Evolutionary conservation across 2,329 filamentous ascomycete genomes (phyloP).

Genomic region (Claviceps paspali): DNA sequence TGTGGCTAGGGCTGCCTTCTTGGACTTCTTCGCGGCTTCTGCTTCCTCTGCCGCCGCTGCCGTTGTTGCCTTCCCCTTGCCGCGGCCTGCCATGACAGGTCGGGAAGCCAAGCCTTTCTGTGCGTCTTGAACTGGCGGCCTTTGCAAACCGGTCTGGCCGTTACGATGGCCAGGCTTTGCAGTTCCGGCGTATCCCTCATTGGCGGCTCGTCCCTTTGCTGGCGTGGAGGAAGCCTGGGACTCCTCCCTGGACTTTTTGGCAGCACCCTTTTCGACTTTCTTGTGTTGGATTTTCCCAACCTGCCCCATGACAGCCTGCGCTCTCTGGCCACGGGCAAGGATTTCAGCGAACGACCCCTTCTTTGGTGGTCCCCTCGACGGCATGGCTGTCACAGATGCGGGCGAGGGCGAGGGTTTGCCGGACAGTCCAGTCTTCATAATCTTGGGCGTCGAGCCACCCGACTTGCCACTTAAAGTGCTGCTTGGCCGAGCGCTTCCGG

Average conservation of each 20-base stretch:
- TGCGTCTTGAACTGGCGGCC: constrained; percentile 1
- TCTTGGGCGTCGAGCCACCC: constrained; percentile 12
- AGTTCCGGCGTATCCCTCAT: constrained; percentile 18
- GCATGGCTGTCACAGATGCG: constrained; percentile 18
- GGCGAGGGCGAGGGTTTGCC: constrained; percentile 13
- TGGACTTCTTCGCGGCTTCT: constrained; percentile 39
- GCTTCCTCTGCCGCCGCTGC: constrained; percentile 14
- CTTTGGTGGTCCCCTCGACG: constrained; percentile 39
- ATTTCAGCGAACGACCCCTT: constrained; percentile 63
- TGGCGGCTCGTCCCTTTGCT: constrained; percentile 13
- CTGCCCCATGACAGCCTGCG: constrained; percentile 43
- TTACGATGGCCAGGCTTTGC: constrained; percentile 15
- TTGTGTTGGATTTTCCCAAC: constrained; percentile 64
- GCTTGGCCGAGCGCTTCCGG: constrained; percentile 5
- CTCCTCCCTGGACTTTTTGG: constrained; percentile 35
- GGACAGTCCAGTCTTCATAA: constrained; percentile 8
- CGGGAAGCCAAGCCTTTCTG: constrained; percentile 3
- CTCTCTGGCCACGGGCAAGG: constrained; percentile 54
- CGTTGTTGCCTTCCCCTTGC: constrained; percentile 7
- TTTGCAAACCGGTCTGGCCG: constrained; percentile 10
- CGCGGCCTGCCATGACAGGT: constrained; percentile 1
- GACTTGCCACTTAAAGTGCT: constrained; percentile 11
- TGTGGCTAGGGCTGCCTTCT: constrained; percentile 45
- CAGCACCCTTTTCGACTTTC: constrained; percentile 47
- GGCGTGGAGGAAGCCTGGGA: constrained; percentile 10